Evolutionary conservation across 2,329 filamentous ascomycete species (phyloP).

Genomic region (Penicillium sp.): DNA sequence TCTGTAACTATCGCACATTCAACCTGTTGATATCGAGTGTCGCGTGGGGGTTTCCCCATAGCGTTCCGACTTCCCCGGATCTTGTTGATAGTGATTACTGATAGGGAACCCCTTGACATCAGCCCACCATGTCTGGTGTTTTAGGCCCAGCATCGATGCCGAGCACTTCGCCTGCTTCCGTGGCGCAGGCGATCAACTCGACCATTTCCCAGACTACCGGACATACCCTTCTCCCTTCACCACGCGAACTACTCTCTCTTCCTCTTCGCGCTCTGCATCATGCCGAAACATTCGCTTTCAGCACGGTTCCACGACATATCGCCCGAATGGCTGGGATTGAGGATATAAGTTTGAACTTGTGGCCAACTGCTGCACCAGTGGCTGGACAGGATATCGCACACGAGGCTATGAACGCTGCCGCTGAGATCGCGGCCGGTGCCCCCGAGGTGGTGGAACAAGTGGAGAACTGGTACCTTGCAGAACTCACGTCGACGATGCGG

Average conservation of each 20-base stretch:
- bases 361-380: constrained; percentile 16
- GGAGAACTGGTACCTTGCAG: constrained; percentile 40
- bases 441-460: constrained; percentile 34
- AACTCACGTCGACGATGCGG: constrained; percentile 55
- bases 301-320: constrained; percentile 35
- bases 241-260: constrained; percentile 35
- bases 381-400: constrained; percentile 27
- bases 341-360: constrained; percentile 25
- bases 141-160: constrained; percentile 19
- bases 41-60: constrained; percentile 14
- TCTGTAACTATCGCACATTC: neutral
- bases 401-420: constrained; percentile 44
- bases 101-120: neutral
- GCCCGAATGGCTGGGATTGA: constrained; percentile 31
- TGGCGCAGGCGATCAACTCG: constrained; percentile 23
- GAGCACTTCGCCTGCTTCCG: constrained; percentile 20
- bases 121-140: constrained; percentile 27
- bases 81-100: constrained; percentile 2
- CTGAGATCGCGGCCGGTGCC: constrained; percentile 34
- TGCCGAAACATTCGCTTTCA: constrained; percentile 37
- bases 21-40: neutral
- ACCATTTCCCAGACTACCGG: constrained; percentile 17
- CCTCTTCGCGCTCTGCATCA: constrained; percentile 40
- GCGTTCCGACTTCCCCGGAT: constrained; percentile 20
- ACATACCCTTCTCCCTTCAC: constrained; percentile 25